Evolutionary conservation across 2,329 filamentous ascomycete species (phyloP).

Genomic region (Claviceps quebecensis): DNA sequence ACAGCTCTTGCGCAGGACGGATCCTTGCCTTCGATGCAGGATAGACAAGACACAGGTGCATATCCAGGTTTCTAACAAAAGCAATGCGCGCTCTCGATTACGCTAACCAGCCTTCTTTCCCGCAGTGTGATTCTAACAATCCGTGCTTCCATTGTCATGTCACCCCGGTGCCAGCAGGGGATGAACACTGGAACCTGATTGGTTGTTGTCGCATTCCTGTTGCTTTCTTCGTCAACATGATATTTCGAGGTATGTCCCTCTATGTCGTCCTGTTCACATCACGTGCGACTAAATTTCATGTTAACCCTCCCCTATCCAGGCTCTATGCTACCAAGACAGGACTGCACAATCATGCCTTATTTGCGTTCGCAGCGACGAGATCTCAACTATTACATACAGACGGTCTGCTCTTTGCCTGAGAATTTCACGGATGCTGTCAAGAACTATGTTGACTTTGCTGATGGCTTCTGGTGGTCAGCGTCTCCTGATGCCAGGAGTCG

Average conservation of each 20-base stretch:
- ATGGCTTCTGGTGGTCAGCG: slow-evolving; percentile 45
- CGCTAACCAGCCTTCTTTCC: not conserved
- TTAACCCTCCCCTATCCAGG: slow-evolving; percentile 16
- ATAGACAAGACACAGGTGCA: slow-evolving; percentile 31
- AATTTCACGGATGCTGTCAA: slow-evolving; percentile 27
- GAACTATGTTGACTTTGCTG: slow-evolving; percentile 36
- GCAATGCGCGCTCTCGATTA: not conserved
- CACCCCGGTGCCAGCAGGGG: slow-evolving; percentile 19
- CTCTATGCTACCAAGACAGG: slow-evolving; percentile 32
- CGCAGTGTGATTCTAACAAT: slow-evolving; percentile 36
- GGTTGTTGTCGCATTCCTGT: slow-evolving; percentile 39
- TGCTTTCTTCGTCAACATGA: slow-evolving; percentile 30
- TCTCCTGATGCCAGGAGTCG: slow-evolving; percentile 24
- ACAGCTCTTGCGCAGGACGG: slow-evolving; percentile 31
- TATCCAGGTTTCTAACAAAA: not conserved
- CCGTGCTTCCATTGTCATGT: slow-evolving; percentile 34
- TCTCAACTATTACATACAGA: slow-evolving; percentile 38
- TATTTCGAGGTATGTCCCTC: slow-evolving; percentile 32
- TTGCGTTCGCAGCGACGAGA: slow-evolving; percentile 33
- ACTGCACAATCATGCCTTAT: slow-evolving; percentile 35
- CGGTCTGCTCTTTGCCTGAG: slow-evolving; percentile 28
- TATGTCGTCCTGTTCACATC: not conserved
- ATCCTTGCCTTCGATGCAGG: slow-evolving; percentile 38
- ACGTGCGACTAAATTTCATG: not conserved
- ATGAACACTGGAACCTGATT: slow-evolving; percentile 33